phyloP scores from a whole-genome alignment of 768 basidiomycete species.

The Mycena kentingensis region DNA sequence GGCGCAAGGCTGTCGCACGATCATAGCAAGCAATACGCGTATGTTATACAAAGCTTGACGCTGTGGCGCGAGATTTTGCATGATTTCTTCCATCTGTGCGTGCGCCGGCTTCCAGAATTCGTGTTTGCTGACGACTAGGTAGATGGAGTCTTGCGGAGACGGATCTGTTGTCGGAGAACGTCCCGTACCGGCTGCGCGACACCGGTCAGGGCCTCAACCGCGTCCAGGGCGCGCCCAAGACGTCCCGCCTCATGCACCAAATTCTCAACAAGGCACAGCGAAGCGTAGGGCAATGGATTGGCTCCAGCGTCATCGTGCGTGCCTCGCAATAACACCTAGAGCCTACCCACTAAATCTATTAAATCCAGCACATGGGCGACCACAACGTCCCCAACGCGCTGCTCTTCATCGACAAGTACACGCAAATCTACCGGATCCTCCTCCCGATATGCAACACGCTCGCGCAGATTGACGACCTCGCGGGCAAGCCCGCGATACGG shows the following conservation, averaged over 20 bases:
- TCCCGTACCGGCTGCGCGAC: constrained; percentile 79
- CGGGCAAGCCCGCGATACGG: constrained; percentile 66
- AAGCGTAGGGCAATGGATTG: constrained; percentile 82
- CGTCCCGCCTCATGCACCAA: constrained; percentile 86
- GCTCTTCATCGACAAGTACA: constrained; percentile 92
- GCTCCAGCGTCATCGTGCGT: constrained; percentile 68
- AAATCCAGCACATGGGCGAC: constrained; percentile 79
- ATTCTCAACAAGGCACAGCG: constrained; percentile 83
- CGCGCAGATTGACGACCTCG: constrained; percentile 66
- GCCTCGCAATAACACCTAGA: background rate
- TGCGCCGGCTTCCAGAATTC: constrained; percentile 15
- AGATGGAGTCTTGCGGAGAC: constrained; percentile 60
- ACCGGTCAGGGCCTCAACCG: constrained; percentile 92
- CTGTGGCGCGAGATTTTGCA: constrained; percentile 86
- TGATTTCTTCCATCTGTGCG: constrained; percentile 90
- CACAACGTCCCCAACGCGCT: constrained; percentile 83
- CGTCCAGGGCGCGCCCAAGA: constrained; percentile 84
- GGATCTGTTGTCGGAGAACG: constrained; percentile 75
- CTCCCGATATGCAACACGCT: constrained; percentile 85
- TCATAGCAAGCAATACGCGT: constrained; percentile 82
- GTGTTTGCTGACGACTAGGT: background rate
- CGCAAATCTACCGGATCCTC: constrained; percentile 88
- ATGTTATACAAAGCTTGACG: constrained; percentile 83
- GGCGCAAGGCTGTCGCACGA: constrained; percentile 84
- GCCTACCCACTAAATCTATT: constrained; percentile 2